Evolutionary conservation across 306 rosid species (phyloP), one percentile per base, ranked within the genome.

Genomic region (Corylus avellana): DNA sequence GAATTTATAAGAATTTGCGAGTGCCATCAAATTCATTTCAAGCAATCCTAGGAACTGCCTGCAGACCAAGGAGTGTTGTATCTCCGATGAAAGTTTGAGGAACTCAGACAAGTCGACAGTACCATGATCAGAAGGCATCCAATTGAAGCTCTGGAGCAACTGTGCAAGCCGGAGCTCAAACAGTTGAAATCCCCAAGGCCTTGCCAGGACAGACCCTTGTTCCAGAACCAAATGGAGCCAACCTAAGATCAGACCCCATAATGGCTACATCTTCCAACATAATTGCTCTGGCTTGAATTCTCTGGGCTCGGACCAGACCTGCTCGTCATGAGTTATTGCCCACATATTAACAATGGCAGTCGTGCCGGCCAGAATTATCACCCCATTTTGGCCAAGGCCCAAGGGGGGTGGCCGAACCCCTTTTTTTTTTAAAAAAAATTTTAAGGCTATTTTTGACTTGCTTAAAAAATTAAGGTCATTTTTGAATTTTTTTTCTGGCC

Each of bases 321-420:
- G 61, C n/a, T 80, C 87, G 20, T 83, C 85, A 37, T 88, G 97
- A 0, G 98, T 87, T 29, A 93, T 93, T 0, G 97, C 86, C 90
- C 96, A 93, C 97, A 93, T 93, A 77, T 93, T 93, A 3, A 93
- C 97, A 85, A 93, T 90, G 0, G 98, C 95, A 0, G 93, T 91
- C 0, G 95, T 90, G 2, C 98, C 95, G 0, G 91, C 89, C 0
- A 95, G 95, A 37, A 93, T 7, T 32, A 32, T 32, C 35, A 32
- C 35, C 35, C 35, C 35, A 32, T 32, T 32, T 32, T 32, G 35
- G 35, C 35, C 35, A 32, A 32, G 35, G 35, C 35, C 2, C 35
- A 2, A 32, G 2, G 35, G 35, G 32, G 35, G 35, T 32, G 35
- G 35, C 35, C 35, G 3, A 32, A 32, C 2, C 35, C 2, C 1